Conservation (phyloP, 2,329 filamentous ascomycete genomes). For the Aspergillus aculeatus region DNA sequence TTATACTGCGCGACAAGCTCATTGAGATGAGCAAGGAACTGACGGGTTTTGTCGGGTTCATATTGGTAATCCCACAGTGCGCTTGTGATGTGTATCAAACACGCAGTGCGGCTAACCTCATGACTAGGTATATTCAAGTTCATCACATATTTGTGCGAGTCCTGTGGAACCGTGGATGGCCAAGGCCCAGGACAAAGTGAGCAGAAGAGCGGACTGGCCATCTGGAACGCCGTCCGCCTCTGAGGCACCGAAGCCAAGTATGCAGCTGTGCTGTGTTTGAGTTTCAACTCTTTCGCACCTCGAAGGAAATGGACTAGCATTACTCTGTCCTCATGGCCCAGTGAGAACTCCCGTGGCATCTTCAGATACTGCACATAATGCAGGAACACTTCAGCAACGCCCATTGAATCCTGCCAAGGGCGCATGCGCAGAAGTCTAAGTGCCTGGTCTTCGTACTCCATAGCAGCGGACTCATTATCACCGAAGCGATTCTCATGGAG, state of each 20-base stretch:
- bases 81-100: slow-evolving; percentile 41
- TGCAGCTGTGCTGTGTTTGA: slow-evolving; percentile 25
- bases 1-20: slow-evolving; percentile 29
- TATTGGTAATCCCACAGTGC: slow-evolving; percentile 37
- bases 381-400: slow-evolving; percentile 29
- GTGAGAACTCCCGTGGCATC: slow-evolving; percentile 24
- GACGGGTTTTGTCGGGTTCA: slow-evolving; percentile 30
- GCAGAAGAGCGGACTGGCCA: slow-evolving; percentile 39
- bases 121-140: slow-evolving; percentile 29
- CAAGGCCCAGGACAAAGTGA: slow-evolving; percentile 44
- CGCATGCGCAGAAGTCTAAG: slow-evolving; percentile 35
- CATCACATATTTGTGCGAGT: slow-evolving; percentile 39
- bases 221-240: slow-evolving; percentile 34
- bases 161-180: slow-evolving; percentile 37
- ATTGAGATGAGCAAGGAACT: slow-evolving; percentile 33
- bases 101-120: slow-evolving; percentile 37
- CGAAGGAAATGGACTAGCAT: slow-evolving; percentile 38
- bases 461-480: slow-evolving; percentile 27
- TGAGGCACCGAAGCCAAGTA: slow-evolving; percentile 31
- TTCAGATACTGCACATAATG: slow-evolving; percentile 37
- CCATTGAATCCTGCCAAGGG: slow-evolving; percentile 26
- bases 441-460: slow-evolving; percentile 31
- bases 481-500: slow-evolving; percentile 43
- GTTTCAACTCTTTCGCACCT: slow-evolving; percentile 36
- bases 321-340: slow-evolving; percentile 22